Base-by-base conservation (phyloP, 208 protist species). In the Trypanosoma lewisi region DNA sequence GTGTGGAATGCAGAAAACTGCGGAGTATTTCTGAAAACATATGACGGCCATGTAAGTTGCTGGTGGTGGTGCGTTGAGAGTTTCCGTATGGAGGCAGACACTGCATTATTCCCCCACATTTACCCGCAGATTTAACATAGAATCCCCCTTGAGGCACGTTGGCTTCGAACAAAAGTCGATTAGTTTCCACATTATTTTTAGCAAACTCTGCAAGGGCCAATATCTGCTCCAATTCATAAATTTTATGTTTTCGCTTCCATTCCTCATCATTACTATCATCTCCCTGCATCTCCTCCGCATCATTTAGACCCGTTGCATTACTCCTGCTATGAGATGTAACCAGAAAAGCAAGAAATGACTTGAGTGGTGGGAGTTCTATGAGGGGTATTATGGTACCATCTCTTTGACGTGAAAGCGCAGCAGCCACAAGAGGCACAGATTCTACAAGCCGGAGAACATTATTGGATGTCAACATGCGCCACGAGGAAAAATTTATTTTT, bases 361-460 rank as follows among this genome's bases (percentile, higher is more conserved):
- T 19, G 14, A 59, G 34, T 8, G 62, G 51, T 31, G 62, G 62
- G n/a, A 67, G 25, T 21, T 60, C 17, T 5, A 67, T 25, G 6
- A 44, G 27, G 1, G 41, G 50, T n/a, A 59, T 50, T 4, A 37
- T n/a, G 11, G 23, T 37, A 7, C 12, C 6, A 7, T 11, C 33
- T 16, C 4, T 1, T 45, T 30, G 34, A 14, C 50, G 0, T 2
- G 25, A 5, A 69, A 69, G 36, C 1, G 39, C 19, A 23, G 48
- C 37, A 37, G 50, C 36, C 5, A 47, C 49, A 28, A 49, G 25
- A 6, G 51, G 51, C 4, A 59, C 31, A 33, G 12, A 37, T 21
- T 51, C 41, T 36, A 51, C 31, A 42, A 67, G 50, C 25, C 39
- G 14, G n/a, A 33, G 52, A 23, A 67, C 16, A 52, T 52, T 59